Evolutionary conservation across 2,329 filamentous ascomycete species (phyloP), one percentile per base, ranked within the genome.

Genomic region (Fusarium euwallaceae): DNA sequence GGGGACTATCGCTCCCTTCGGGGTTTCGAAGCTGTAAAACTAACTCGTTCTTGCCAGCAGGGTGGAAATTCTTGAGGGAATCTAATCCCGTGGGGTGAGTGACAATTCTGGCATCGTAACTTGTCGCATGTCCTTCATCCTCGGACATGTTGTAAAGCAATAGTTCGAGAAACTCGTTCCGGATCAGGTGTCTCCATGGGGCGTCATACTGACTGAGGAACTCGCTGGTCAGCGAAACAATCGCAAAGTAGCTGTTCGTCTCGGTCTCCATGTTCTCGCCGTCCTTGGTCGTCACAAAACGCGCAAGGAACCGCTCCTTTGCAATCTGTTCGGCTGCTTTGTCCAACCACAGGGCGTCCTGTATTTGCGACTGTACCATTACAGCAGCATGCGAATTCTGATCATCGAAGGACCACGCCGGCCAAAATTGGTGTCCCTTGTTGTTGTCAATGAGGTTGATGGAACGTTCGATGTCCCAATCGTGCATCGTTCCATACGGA

Each of bases 11-110:
- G 2, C 17, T 39, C 37, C 8, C 17, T 39, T n/a, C 17, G 8
- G 8, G 0, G 37, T 14, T 6, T 34, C 37, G 8, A 1, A 39
- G 2, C 37, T 39, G 17, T 5, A 39, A 0, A 0, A 39, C 4
- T 2, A 39, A 3, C 0, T 39, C 37, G 2, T 39, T 0, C 16
- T 39, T 39, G 4, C 16, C 9, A n/a, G 8, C 8, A 1, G 37
- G 8, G 37, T 8, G 17, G 2, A 39, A 6, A 34, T 34, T 34
- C 37, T 9, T n/a, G 8, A n/a, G 7, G 16, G 37, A 16, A 17
- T 37, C 16, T 8, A 37, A 17, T 39, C 1, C 9, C 7, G 37
- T n/a, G 8, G 37, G 8, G 9, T 17, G 4, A 9, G 16, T 4
- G 0, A 39, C 7, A 4, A 39, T 39, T 4, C 4, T 39, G 4